Base-by-base conservation (phyloP, 441 rosid genomes). In the Isatis lusitanica region DNA sequence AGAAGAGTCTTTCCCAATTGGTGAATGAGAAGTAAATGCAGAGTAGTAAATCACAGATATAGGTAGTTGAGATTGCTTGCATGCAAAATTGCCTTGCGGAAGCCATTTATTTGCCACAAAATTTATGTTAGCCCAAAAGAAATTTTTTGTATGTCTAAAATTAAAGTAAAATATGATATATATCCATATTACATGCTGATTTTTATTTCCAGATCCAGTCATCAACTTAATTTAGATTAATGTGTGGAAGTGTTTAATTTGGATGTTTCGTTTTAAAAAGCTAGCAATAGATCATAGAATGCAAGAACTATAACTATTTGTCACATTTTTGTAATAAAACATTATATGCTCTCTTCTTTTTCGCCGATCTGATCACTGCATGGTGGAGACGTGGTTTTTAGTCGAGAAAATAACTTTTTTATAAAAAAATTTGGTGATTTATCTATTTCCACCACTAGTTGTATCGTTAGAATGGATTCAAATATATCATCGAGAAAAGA, bases 1-100 rank as follows among this genome's bases (percentile, higher is more conserved):
- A 74, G 48, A 60, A 67, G 57, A 50, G 63, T n/a, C 46, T 42
- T 60, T 51, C 47, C 16, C 57, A 33, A 75, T 52, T 61, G 74
- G 63, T 42, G 56, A 64, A 33, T 9, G 39, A 6, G 58, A 58
- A 50, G 68, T 59, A 59, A 74, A 66, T 74, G 66, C 58, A 17
- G 60, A 8, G 10, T 7, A 36, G 33, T 64, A 44, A 43, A 6
- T 39, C 30, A 48, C 3, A 56, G 17, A 46, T 35, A 26, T 21
- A 21, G 51, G 47, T 63, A 3, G 70, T 71, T 71, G 63, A 48
- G 9, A 36, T 18, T 36, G 44, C 31, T 26, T 47, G 68, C 77
- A 66, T 57, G 71, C 71, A 57, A 57, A 26, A 26, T 28, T 46
- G 42, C 52, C 59, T 66, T 26, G 66, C 17, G 50, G 31, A 72